A percentile compares a stretch with the other conserved stretches of the same genome.
phyloP scores from a whole-genome alignment of 345 rosid species.

The Salix exigua region DNA sequence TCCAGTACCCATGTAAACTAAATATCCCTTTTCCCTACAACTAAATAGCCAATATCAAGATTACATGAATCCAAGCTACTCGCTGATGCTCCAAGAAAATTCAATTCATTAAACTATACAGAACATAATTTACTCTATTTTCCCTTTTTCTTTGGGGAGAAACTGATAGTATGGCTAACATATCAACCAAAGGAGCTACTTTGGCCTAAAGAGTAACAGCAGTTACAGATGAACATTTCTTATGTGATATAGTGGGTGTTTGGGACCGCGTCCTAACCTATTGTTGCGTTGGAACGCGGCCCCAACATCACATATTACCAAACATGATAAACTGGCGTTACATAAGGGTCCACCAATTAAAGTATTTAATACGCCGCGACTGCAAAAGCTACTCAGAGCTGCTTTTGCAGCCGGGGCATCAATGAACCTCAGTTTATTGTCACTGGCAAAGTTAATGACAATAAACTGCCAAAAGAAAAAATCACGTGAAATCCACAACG shows the following conservation, averaged over 20 bases:
- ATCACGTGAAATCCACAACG: too few species aligned
- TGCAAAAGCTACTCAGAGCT: too few species aligned
- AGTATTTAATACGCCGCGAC: too few species aligned
- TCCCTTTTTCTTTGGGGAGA: not conserved
- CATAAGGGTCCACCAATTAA: too few species aligned
- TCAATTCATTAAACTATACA: not conserved
- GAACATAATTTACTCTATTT: not conserved
- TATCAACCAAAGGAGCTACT: not conserved
- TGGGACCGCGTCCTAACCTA: too few species aligned
- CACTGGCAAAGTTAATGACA: too few species aligned
- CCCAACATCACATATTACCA: too few species aligned
- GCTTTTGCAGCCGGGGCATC: too few species aligned
- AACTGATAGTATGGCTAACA: not conserved
- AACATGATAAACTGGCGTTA: too few species aligned
- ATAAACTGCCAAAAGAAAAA: too few species aligned
- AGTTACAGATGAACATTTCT: not conserved
- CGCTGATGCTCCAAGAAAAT: not conserved
- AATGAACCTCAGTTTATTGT: too few species aligned
- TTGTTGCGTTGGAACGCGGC: too few species aligned
- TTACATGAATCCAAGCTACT: not conserved
- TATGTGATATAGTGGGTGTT: not conserved
- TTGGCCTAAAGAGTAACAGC: not conserved
- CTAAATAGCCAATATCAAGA: not conserved
- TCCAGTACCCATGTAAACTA: not conserved
- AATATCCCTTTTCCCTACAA: not conserved